Percentiles rank a stretch among this genome's conserved stretches.
Evolutionary conservation across 306 rosid species (phyloP).

Genomic region (Crotalaria pallida): DNA sequence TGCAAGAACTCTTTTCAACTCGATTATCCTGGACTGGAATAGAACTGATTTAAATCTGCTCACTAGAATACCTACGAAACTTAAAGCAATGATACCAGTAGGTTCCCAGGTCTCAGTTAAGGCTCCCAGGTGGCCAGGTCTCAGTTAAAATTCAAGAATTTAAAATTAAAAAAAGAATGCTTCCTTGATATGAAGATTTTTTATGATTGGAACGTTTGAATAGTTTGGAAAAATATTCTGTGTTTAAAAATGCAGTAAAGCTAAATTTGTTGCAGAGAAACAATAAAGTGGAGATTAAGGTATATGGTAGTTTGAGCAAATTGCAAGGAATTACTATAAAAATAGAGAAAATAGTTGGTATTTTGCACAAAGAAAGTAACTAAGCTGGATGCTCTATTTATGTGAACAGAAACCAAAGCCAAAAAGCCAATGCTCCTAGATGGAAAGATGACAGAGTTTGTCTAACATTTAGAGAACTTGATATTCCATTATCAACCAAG

Average conservation of each 20-base stretch:
- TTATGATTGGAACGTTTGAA: not conserved
- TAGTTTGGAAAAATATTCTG: not conserved
- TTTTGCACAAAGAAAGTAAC: not conserved
- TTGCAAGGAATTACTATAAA: not conserved
- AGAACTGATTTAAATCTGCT: conserved; percentile 3
- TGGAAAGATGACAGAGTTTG: not conserved
- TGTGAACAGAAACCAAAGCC: not conserved
- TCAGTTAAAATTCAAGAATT: not conserved
- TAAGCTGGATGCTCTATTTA: too few relatives aligned
- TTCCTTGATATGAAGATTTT: not conserved
- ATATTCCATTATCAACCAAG: conserved; percentile 12
- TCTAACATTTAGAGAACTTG: not conserved
- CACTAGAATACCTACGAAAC: not conserved
- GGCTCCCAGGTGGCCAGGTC: not conserved
- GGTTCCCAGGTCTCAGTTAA: not conserved
- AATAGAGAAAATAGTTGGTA: not conserved
- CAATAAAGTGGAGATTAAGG: not conserved
- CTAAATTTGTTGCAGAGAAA: not conserved
- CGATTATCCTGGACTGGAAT: conserved; percentile 11
- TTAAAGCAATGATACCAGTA: not conserved
- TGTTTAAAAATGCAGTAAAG: not conserved
- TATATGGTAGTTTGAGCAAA: not conserved
- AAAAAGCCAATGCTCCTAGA: not conserved
- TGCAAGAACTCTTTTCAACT: conserved; percentile 2
- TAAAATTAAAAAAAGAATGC: conserved; percentile 1